A percentile compares a stretch with the other conserved stretches of the same genome.
phyloP scores from a whole-genome alignment of 441 rosid species.

The Bruguiera hainesii region DNA sequence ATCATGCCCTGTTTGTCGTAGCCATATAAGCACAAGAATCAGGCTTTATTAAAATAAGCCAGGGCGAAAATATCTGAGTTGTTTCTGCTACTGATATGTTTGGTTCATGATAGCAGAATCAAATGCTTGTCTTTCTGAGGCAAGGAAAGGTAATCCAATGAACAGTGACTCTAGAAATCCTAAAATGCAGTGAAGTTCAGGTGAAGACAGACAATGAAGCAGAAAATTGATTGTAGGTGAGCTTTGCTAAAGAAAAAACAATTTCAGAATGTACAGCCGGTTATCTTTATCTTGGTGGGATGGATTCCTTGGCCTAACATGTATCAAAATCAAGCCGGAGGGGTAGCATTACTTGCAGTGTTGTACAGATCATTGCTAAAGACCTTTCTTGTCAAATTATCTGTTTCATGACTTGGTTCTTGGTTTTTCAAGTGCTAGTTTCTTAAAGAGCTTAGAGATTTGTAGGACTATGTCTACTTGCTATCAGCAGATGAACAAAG shows the following conservation, averaged over 20 bases:
- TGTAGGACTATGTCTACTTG: neutral
- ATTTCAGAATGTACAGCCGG: slow-evolving; percentile 9
- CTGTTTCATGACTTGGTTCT: neutral
- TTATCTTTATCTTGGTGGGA: slow-evolving; percentile 1
- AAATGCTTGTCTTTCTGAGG: slow-evolving; percentile 9
- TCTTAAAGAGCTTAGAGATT: neutral
- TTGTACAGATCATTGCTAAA: neutral
- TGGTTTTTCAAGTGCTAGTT: neutral
- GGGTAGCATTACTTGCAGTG: neutral
- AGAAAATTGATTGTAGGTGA: neutral
- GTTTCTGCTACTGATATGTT: slow-evolving; percentile 4
- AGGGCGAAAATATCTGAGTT: neutral
- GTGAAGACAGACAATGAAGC: neutral
- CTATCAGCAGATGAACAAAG: neutral
- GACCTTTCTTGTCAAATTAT: neutral
- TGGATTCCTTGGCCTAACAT: neutral
- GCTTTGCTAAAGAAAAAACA: neutral
- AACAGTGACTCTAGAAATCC: neutral
- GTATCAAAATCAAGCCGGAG: neutral
- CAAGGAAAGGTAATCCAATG: slow-evolving; percentile 14
- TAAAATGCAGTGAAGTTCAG: neutral
- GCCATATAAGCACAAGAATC: slow-evolving; percentile 65
- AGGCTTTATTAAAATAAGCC: slow-evolving; percentile 55
- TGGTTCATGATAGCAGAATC: slow-evolving; percentile 19
- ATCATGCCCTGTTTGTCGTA: slow-evolving; percentile 81